A percentile compares a stretch with the other conserved stretches of the same genome.
These are phyloP conservation scores for Mycoemilia scoparia DNA, from an alignment of 192 early-diverging fungal genomes.

Conservation along the genomic window DNA sequence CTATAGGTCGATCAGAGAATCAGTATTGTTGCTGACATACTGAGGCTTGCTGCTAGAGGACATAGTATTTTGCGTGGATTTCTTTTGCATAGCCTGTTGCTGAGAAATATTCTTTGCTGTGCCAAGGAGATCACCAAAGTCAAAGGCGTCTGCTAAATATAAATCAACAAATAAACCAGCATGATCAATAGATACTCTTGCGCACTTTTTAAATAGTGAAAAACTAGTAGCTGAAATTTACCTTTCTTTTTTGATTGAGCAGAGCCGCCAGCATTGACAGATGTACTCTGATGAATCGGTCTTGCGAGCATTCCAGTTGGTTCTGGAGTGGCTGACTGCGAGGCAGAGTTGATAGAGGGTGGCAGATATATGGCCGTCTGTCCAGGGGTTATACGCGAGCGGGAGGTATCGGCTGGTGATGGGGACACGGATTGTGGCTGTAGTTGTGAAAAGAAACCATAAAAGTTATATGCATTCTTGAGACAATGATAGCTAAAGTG, in stretches of 20 bases:
- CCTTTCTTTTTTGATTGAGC: constrained; percentile 25
- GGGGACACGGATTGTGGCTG: too few relatives aligned
- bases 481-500: too few relatives aligned
- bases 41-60: too few relatives aligned
- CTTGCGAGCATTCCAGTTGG: neutral
- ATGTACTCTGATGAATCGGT: constrained; percentile 1
- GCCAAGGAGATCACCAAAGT: constrained; percentile 21
- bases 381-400: constrained; percentile 3
- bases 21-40: too few relatives aligned
- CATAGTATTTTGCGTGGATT: too few relatives aligned
- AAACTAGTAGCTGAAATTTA: too few relatives aligned
- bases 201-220: constrained; percentile 17
- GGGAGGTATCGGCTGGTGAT: neutral
- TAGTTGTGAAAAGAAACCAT: too few relatives aligned
- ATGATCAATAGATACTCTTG: constrained; percentile 13
- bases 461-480: too few relatives aligned
- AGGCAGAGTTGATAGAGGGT: neutral
- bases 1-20: too few relatives aligned
- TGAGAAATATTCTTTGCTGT: constrained; percentile 27
- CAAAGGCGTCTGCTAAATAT: constrained; percentile 17
- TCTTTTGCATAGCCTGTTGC: too few relatives aligned
- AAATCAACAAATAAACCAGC: neutral
- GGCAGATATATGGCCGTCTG: constrained; percentile 11
- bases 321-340: neutral
- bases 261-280: constrained; percentile 1